Evolutionary conservation across 805 yeast genomes (phyloP), one percentile per base, ranked within the genome.

Genomic region (Jamesozyma hellenica): DNA sequence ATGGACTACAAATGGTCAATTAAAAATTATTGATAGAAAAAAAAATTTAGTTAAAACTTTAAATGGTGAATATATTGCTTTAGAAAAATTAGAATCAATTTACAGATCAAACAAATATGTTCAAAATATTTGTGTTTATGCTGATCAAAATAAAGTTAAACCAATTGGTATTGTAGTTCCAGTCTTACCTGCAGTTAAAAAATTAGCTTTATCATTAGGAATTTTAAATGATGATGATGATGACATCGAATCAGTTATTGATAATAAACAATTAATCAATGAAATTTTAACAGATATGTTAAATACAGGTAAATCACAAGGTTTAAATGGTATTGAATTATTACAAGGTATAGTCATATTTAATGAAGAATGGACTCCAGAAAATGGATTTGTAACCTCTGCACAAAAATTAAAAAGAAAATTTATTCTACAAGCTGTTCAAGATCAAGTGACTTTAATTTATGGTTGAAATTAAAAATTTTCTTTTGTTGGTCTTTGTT

Each of bases 351-450:
- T 82, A 44, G 86, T 82, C 13, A 60, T 92, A 42, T 71, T 78
- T 41, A 92, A 84, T 50, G 90, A 79, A 37, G 98, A 92, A 67
- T 92, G 98, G 97, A 92, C 97, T 32, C 97, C 98, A 29, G 90
- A 86, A 64, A 84, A 78, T 58, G 97, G 96, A 0, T 85, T 68
- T 49, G 94, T 92, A 41, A 87, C 97, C 11, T 79, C 94, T 42
- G 98, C 98, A 19, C 96, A 88, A 66, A 92, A 92, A 67, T 72
- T 92, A 55, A 96, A 90, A 71, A 82, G 98, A 71, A 83, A 75
- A 71, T 83, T 82, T 70, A 92, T 92, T 57, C 67, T 85, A 50
- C 75, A 70, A 28, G 75, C 79, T 45, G 82, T 79, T 58, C n/a
- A n/a, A n/a, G n/a, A n/a, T n/a, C n/a, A n/a, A n/a, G 62, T 79